Evolutionary conservation across 139 green algal species (phyloP), one percentile per base, ranked within the genome.

Genomic region (Pycnococcus provasolii): DNA sequence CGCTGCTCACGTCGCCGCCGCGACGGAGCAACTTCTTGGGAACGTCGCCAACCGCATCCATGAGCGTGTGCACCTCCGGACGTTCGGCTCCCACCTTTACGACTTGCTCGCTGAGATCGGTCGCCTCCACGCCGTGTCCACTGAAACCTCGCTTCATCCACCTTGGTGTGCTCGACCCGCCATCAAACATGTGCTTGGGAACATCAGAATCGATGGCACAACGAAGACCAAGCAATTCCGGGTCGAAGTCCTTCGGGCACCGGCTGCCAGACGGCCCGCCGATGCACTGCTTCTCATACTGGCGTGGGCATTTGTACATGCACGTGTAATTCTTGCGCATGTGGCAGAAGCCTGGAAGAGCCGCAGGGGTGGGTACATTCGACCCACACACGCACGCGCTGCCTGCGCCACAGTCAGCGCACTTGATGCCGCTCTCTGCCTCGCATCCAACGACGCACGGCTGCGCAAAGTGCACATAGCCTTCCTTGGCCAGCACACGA

Each of bases 311-410:
- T 37, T 40, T 8, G 67, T 50, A 73, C 45, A 66, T 61, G 67
- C 67, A 73, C 8, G 57, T 73, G 67, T 73, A 73, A 58, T 73
- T 73, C 44, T 50, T 41, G 15, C 42, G 61, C 48, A 69, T 15
- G 60, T 75, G 68, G 69, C 69, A 75, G 69, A 75, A 75, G 26
- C 61, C 69, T 7, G 69, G 69, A n/a, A 75, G 53, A 15, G 60
- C 63, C 26, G 70, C 26, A 15, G 69, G 69, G 42, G 55, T 39
- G 8, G 61, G 69, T 39, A 54, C n/a, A 62, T 60, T 61, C 26
- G 11, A 26, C 42, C 69, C 69, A 43, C 69, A 75, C 4, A 44
- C 69, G 61, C 69, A 75, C 2, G 62, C 42, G 48, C 39, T 64
- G 42, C 69, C 69, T 4, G 61, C 41, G 13, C 52, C 43, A 62